These are phyloP conservation scores for Nemania sp. DNA, from an alignment of 2,329 filamentous ascomycete genomes.

Conservation along the genomic window DNA sequence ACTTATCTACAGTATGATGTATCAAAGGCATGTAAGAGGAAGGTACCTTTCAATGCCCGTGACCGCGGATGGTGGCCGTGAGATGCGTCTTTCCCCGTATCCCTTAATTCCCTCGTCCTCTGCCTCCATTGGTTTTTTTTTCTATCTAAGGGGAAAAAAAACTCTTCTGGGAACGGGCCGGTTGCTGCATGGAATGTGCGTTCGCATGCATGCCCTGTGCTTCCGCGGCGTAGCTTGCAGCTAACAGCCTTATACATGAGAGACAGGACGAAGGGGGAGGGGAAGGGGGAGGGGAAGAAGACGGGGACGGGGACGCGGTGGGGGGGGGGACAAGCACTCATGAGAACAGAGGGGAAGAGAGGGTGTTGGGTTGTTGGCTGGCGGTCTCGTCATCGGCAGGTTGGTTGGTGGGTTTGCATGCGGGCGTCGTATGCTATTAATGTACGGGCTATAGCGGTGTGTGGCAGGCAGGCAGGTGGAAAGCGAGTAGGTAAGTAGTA, in stretches of 20 bases:
- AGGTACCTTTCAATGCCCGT: background rate
- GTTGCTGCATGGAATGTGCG: background rate
- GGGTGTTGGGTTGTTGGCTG: background rate
- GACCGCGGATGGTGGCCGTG: background rate
- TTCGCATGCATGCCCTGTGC: no score
- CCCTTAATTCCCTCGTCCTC: no score
- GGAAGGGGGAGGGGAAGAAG: background rate
- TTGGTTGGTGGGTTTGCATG: background rate
- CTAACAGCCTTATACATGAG: background rate
- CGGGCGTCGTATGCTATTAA: background rate
- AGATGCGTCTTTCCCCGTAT: background rate
- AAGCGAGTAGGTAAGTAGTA: background rate
- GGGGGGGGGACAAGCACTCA: no score
- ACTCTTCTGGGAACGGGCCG: background rate
- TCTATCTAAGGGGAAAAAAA: no score
- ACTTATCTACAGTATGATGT: no score
- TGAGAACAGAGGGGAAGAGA: background rate
- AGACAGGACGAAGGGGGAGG: background rate
- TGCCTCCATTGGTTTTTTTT: no score
- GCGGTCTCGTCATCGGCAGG: background rate
- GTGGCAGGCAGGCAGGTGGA: background rate
- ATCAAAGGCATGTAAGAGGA: background rate
- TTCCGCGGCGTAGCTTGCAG: background rate
- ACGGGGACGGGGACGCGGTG: background rate
- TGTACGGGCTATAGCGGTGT: background rate